Conservation (phyloP, 2,329 filamentous ascomycete species). For the Colletotrichum abscissum region DNA sequence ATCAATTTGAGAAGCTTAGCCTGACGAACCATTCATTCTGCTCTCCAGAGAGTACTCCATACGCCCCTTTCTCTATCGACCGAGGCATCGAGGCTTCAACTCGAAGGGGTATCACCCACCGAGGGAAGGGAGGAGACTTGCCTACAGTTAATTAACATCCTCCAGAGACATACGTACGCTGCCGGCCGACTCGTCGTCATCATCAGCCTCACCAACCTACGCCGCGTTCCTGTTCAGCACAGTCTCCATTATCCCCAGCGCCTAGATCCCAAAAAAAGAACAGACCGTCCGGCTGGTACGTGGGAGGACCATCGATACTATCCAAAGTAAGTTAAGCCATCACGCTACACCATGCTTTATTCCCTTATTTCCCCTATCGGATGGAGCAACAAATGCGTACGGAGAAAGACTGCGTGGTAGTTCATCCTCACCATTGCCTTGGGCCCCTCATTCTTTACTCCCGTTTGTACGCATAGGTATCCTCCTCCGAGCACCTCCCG, state of each 20-base stretch:
- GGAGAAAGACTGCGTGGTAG: neutral
- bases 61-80: neutral
- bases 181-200: conserved; percentile 17
- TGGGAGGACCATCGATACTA: neutral
- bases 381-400: conserved; percentile 1
- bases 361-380: conserved; percentile 3
- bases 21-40: neutral
- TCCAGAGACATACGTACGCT: conserved; percentile 17
- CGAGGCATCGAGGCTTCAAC: neutral
- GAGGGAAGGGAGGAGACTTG: conserved; percentile 3
- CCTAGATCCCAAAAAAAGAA: conserved; percentile 21
- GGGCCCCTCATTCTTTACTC: conserved; percentile 3
- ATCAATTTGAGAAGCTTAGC: neutral
- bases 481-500: conserved; percentile 10
- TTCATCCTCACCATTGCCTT: conserved; percentile 6
- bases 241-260: neutral
- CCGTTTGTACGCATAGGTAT: neutral
- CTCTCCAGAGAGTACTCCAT: neutral
- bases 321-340: conserved; percentile 2
- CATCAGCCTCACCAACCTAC: conserved; percentile 25
- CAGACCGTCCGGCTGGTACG: neutral
- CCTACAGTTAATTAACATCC: conserved; percentile 6
- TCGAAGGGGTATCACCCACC: neutral
- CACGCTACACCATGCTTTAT: neutral
- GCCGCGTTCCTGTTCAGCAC: neutral